Evolutionary conservation across 257 asterid genomes (phyloP), one percentile per base, ranked within the genome.

Genomic region (Petunia secreta): DNA sequence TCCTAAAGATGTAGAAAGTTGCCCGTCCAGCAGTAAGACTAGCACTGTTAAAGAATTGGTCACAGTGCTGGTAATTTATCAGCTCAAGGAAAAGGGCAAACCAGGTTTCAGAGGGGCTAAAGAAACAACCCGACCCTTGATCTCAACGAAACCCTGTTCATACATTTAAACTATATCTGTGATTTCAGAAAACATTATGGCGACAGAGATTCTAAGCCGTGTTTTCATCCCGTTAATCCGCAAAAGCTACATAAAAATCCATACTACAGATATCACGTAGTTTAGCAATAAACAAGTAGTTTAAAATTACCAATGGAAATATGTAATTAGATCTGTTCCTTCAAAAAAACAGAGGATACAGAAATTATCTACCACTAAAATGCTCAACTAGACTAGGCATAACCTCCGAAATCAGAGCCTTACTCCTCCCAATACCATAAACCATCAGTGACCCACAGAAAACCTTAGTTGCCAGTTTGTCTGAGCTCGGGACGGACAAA

Each of bases 401-500:
- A 11, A 14, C 46, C 71, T 3, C 13, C 62, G 10, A 40, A n/a
- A 34, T 71, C 55, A 71, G 36, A 25, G 77, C 62, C 77, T 50
- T 48, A 11, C 6, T 48, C 41, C 59, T 69, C 46, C 59, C 77
- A 46, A 16, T 44, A n/a, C 16, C 76, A 68, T 46, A 2, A 43
- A 68, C 39, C 59, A 4, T 46, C 77, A 48, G 34, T 34, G 11
- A 71, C 41, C 9, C 9, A 44, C 68, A 77, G 59, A 14, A 71
- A 40, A 41, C 60, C 58, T 89, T 81, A 91, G 81, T 88, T 89
- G 80, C 86, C 78, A 0, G 89, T 78, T 80, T 93, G 91, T 40
- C 97, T 89, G 74, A 95, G 83, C 87, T 95, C 98, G 1, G 98
- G 98, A 5, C 98, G 98, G 63, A 95, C 99, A 58, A 95, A 95